Evolutionary conservation across 2,329 filamentous ascomycete species (phyloP).

Genomic region (Cladosporium colombiae): DNA sequence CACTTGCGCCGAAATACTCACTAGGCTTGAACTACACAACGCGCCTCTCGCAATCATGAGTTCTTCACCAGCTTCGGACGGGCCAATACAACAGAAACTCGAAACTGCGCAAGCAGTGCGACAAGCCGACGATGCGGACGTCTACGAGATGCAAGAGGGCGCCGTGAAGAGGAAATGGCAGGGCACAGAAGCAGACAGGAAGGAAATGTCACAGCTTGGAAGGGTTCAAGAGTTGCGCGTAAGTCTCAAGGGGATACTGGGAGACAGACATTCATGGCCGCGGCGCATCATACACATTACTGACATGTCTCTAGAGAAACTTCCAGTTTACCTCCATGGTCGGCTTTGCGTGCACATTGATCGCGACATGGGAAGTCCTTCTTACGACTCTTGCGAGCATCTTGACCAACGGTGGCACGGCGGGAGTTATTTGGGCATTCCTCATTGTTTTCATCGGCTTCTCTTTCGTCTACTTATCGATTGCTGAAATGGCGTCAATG

Average conservation of each 20-base stretch:
- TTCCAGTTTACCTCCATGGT: slow-evolving; percentile 33
- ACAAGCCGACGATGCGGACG: slow-evolving; percentile 23
- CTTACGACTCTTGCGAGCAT: slow-evolving; percentile 19
- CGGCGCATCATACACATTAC: not conserved
- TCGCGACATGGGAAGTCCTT: slow-evolving; percentile 32
- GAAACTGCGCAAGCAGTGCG: slow-evolving; percentile 15
- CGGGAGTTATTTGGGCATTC: slow-evolving; percentile 39
- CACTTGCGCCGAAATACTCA: not conserved
- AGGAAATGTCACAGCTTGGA: slow-evolving; percentile 29
- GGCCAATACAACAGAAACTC: slow-evolving; percentile 5
- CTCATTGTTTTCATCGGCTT: slow-evolving; percentile 39
- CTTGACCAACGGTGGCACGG: slow-evolving; percentile 31
- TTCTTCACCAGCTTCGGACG: slow-evolving; percentile 4
- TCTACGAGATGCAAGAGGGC: slow-evolving; percentile 23
- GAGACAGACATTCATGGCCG: no score
- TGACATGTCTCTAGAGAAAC: slow-evolving; percentile 27
- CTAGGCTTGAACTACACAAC: not conserved
- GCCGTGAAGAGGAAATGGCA: slow-evolving; percentile 29
- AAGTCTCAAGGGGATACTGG: not conserved
- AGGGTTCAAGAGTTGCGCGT: slow-evolving; percentile 27
- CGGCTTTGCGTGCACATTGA: slow-evolving; percentile 30
- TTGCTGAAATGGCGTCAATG: slow-evolving; percentile 51
- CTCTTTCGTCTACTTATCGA: slow-evolving; percentile 46
- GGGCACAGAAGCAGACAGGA: slow-evolving; percentile 27
- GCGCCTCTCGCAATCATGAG: not conserved